A percentile compares a stretch with the other conserved stretches of the same genome.
phyloP scores from a whole-genome alignment of 495 filamentous ascomycete genomes.

The Lophiotrema nucula region DNA sequence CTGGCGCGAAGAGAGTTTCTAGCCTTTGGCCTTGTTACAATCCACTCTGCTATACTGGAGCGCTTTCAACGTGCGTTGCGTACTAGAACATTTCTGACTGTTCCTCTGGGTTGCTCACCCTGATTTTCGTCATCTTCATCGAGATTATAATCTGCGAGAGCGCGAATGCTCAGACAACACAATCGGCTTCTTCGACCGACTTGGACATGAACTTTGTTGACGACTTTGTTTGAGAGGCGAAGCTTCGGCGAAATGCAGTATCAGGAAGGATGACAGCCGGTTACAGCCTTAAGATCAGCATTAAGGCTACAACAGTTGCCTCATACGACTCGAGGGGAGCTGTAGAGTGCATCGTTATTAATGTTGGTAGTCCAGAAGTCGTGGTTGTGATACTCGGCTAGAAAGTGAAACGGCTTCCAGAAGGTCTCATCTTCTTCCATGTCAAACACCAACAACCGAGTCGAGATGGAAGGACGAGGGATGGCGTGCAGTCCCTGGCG shows the following conservation, averaged over 20 bases:
- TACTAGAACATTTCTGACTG: too few relatives aligned
- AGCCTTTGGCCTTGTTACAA: too few relatives aligned
- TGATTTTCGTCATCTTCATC: too few relatives aligned
- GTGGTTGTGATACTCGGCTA: background rate
- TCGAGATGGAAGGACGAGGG: background rate
- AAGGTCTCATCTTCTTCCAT: constrained; percentile 22
- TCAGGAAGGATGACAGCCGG: constrained; percentile 11
- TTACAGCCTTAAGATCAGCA: constrained; percentile 23
- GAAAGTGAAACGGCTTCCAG: constrained; percentile 27
- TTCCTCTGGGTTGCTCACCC: too few relatives aligned
- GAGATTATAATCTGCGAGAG: too few relatives aligned
- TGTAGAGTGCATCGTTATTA: constrained; percentile 2
- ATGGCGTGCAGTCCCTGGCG: constrained; percentile 8
- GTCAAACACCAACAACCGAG: constrained; percentile 16
- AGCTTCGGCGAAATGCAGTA: background rate
- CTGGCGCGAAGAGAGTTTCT: too few relatives aligned
- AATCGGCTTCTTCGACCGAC: too few relatives aligned
- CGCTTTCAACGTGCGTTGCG: too few relatives aligned
- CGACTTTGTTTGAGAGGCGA: too few relatives aligned
- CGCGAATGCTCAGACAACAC: too few relatives aligned
- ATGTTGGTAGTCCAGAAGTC: constrained; percentile 4
- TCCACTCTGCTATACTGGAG: too few relatives aligned
- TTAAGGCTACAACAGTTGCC: constrained; percentile 17
- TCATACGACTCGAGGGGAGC: constrained; percentile 6
- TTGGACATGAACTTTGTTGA: too few relatives aligned